Evolutionary conservation across 352 stramenopile genomes (phyloP).

Genomic region (Globisporangium alternatum): DNA sequence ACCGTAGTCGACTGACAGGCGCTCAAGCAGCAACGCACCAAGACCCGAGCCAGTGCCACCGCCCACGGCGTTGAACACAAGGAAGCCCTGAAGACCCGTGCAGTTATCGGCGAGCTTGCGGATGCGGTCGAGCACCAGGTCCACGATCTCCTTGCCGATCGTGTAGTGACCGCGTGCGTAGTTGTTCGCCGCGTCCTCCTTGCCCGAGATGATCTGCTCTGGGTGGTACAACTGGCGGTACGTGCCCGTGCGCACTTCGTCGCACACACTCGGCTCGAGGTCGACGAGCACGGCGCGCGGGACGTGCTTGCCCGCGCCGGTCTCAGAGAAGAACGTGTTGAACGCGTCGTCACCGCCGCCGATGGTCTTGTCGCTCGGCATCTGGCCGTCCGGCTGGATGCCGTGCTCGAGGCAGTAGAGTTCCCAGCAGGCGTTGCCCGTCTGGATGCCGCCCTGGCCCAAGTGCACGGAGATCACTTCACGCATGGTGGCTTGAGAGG

Average conservation of each 20-base stretch:
- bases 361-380: conserved; percentile 92
- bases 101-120: conserved; percentile 97
- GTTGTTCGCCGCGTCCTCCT: conserved; percentile 95
- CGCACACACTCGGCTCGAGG: conserved; percentile 97
- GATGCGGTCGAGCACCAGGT: conserved; percentile 96
- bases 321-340: conserved; percentile 97
- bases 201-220: conserved; percentile 98
- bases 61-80: conserved; percentile 97
- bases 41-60: conserved; percentile 97
- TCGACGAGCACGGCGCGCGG: conserved; percentile 97
- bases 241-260: conserved; percentile 94
- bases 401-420: conserved; percentile 82
- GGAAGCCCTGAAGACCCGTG: conserved; percentile 97
- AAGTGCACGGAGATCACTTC: conserved; percentile 86
- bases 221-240: conserved; percentile 98
- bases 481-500: conserved; percentile 30
- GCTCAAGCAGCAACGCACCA: conserved; percentile 95
- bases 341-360: conserved; percentile 95
- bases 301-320: conserved; percentile 94
- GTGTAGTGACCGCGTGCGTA: conserved; percentile 93
- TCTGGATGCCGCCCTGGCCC: conserved; percentile 89
- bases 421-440: conserved; percentile 84
- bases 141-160: conserved; percentile 96
- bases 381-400: conserved; percentile 92
- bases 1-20: conserved; percentile 97